Evolutionary conservation across 1,139 yeast species (phyloP), one percentile per base, ranked within the genome.

Genomic region (Magnusiomyces fungicola): DNA sequence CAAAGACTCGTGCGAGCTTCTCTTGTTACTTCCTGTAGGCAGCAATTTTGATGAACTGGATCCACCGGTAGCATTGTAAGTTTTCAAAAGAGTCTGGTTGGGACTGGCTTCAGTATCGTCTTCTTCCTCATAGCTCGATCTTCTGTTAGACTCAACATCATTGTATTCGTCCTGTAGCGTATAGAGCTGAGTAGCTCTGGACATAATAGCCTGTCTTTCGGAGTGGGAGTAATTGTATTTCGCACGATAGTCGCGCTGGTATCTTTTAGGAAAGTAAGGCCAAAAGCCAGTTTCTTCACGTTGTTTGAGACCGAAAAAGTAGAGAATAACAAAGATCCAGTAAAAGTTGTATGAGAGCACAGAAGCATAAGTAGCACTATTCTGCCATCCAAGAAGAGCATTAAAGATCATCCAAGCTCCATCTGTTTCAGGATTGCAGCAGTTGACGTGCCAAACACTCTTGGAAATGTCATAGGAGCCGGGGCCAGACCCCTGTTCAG

Each of bases 371-470:
- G 95, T 88, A 52, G 96, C 96, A 51, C 89, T 76, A 68, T 87
- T 87, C 71, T 86, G 95, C 96, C 96, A 87, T 57, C 95, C 95
- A 49, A 87, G 70, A 50, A 86, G 67, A 12, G 95, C 84, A 62
- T 87, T 88, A 76, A 89, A 88, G 54, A 89, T 79, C 78, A 85
- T 94, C 96, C 96, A 89, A 70, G 94, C 94, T 54, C 86, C 82
- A 65, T 88, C 95, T 45, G 74, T 74, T 68, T 82, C 86, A 34
- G 95, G 95, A 69, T 87, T 88, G 71, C 96, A 89, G 70, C 96
- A 89, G 73, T 89, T 88, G 55, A 89, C 90, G 67, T 89, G 97
- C 88, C 95, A 89, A 18, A 89, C 96, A 7, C 87, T 70, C 61
- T 77, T 75, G 51, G 73, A 61, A 58, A 88, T 79, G 66, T 89